Base-by-base conservation (phyloP, 331 rosid genomes). In the Phaseolus coccineus region DNA sequence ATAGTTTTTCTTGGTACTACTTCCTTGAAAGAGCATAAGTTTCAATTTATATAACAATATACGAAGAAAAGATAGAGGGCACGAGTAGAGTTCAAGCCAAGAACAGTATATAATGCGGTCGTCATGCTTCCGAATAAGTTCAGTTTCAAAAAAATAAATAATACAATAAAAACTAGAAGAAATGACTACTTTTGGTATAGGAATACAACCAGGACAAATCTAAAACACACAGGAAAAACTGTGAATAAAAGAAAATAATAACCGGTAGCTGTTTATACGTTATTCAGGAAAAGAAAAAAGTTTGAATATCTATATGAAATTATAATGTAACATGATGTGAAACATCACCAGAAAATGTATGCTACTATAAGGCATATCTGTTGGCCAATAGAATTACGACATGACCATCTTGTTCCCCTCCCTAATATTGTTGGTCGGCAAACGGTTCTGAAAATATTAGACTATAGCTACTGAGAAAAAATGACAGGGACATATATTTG, bases 321-420 rank as follows among this genome's bases (percentile, higher is more conserved):
- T 53, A 72, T 79, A 69, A 72, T 14, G 48, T 80, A 80, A 73
- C 77, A 83, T 30, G 50, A 78, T 53, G 56, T 70, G 33, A 83
- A 70, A 62, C 62, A 79, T 28, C 67, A 72, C 51, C 73, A 24
- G 37, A 51, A 77, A 59, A 44, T 56, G 50, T 78, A 46, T 50
- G 80, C 74, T 69, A 80, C 77, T 82, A 42, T 53, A 71, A 73
- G 85, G 71, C 77, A 82, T 50, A 53, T 69, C 80, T 78, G 80
- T 35, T 69, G 67, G 78, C 74, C 78, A 57, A 75, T 61, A 80
- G 74, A 73, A 85, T 55, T 70, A 56, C 48, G 50, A 77, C 58
- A 77, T 59, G 79, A 63, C 73, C 87, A 84, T 75, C 28, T 65
- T 77, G 81, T 47, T 70, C 80, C 73, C 78, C 84, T 86, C 80